Evolutionary conservation across 2,329 filamentous ascomycete genomes (phyloP).

Genomic region (Penicillium sp.): DNA sequence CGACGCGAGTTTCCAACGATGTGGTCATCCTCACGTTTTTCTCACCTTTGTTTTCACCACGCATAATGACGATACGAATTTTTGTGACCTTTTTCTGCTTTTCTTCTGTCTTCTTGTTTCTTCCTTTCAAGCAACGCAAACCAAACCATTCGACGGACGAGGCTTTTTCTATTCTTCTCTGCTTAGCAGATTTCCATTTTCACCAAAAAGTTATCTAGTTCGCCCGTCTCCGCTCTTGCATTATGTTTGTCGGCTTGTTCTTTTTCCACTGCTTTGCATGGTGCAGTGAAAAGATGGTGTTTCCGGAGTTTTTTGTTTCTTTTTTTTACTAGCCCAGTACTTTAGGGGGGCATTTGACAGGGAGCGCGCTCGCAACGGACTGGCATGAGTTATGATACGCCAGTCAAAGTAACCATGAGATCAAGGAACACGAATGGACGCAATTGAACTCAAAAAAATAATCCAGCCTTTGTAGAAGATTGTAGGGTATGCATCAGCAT

Average conservation of each 20-base stretch:
- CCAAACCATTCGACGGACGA: conserved; percentile 8
- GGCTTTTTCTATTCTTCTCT: conserved; percentile 26
- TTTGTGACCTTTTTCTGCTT: conserved; percentile 3
- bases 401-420: conserved; percentile 7
- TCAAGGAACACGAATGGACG: conserved; percentile 16
- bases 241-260: conserved; percentile 14
- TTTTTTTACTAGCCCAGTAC: conserved; percentile 1
- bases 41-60: conserved; percentile 2
- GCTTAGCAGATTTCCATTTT: conserved; percentile 14
- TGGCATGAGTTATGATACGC: conserved; percentile 8
- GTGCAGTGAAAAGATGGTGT: conserved; percentile 8
- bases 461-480: background rate
- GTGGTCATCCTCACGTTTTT: conserved; percentile 10
- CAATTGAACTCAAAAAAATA: background rate
- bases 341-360: conserved; percentile 4
- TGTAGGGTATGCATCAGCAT: background rate
- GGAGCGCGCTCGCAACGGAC: conserved; percentile 8
- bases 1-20: conserved; percentile 13
- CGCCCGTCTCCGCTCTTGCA: conserved; percentile 17
- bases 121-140: conserved; percentile 1
- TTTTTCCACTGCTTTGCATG: conserved; percentile 21
- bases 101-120: conserved; percentile 5
- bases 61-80: conserved; percentile 24
- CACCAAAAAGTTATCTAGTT: conserved; percentile 21
- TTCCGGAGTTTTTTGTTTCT: conserved; percentile 13